phyloP scores from a whole-genome alignment of 108 stramenopile species.

The Seminavis robusta region DNA sequence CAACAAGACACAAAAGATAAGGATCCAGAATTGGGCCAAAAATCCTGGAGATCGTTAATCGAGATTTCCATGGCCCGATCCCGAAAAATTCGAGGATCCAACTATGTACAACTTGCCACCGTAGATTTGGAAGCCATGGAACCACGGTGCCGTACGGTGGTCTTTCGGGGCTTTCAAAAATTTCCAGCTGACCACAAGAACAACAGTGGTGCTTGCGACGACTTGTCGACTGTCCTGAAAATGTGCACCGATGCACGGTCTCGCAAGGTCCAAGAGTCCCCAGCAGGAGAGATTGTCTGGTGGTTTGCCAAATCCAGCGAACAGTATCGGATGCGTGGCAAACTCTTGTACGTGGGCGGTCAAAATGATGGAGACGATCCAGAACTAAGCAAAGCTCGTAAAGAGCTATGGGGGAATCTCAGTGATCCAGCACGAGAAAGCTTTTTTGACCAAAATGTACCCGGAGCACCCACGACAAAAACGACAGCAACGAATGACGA shows the following conservation, averaged over 20 bases:
- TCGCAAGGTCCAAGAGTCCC: slow-evolving; percentile 46
- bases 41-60: slow-evolving; percentile 60
- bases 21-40: too few relatives aligned
- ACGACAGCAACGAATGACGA: slow-evolving; percentile 9
- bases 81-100: slow-evolving; percentile 82
- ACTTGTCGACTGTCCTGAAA: slow-evolving; percentile 48
- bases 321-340: slow-evolving; percentile 83
- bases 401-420: slow-evolving; percentile 80
- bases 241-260: slow-evolving; percentile 82
- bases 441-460: slow-evolving; percentile 43
- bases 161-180: slow-evolving; percentile 60
- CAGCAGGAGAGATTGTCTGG: slow-evolving; percentile 76
- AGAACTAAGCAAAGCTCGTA: slow-evolving; percentile 39
- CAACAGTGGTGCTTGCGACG: slow-evolving; percentile 7
- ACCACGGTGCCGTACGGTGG: slow-evolving; percentile 83
- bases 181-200: slow-evolving; percentile 31
- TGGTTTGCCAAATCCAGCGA: slow-evolving; percentile 86
- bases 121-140: slow-evolving; percentile 45
- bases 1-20: too few relatives aligned
- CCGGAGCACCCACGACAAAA: slow-evolving; percentile 25
- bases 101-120: slow-evolving; percentile 87
- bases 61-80: slow-evolving; percentile 70
- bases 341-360: slow-evolving; percentile 63
- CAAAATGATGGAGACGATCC: slow-evolving; percentile 27
- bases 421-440: slow-evolving; percentile 73